A percentile compares a stretch with the other conserved stretches of the same genome.
phyloP scores from a whole-genome alignment of 495 filamentous ascomycete species.

The Margaritispora aquatica region DNA sequence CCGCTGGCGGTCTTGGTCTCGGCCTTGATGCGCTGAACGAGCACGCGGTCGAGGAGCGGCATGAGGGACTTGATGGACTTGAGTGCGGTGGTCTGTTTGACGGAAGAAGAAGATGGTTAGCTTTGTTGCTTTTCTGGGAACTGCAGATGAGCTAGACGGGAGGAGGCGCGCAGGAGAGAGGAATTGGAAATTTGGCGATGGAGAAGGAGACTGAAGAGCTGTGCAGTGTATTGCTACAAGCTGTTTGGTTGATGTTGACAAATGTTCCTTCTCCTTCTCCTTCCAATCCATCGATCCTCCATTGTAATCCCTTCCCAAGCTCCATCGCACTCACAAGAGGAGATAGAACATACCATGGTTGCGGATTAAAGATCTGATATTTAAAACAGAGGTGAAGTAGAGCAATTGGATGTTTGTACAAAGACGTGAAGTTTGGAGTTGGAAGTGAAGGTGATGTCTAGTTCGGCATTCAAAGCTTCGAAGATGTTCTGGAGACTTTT shows the following conservation, averaged over 20 bases:
- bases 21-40: conserved; percentile 96
- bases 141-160: too few species aligned
- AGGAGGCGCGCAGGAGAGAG: background rate
- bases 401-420: background rate
- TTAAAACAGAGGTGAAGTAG: background rate
- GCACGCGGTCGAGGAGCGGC: conserved; percentile 95
- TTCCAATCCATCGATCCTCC: too few species aligned
- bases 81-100: conserved; percentile 56
- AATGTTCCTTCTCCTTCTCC: too few species aligned
- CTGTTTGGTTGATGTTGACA: too few species aligned
- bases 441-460: background rate
- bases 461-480: background rate
- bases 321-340: background rate
- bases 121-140: too few species aligned
- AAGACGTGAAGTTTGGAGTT: background rate
- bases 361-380: background rate
- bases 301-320: background rate
- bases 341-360: background rate
- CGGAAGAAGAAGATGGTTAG: background rate
- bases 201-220: background rate
- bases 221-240: too few species aligned
- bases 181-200: background rate
- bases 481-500: conserved; percentile 2
- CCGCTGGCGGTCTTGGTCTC: conserved; percentile 92
- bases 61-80: conserved; percentile 93